Evolutionary conservation across 495 filamentous ascomycete species (phyloP), one percentile per base, ranked within the genome.

Genomic region (Aspergillus wentii): DNA sequence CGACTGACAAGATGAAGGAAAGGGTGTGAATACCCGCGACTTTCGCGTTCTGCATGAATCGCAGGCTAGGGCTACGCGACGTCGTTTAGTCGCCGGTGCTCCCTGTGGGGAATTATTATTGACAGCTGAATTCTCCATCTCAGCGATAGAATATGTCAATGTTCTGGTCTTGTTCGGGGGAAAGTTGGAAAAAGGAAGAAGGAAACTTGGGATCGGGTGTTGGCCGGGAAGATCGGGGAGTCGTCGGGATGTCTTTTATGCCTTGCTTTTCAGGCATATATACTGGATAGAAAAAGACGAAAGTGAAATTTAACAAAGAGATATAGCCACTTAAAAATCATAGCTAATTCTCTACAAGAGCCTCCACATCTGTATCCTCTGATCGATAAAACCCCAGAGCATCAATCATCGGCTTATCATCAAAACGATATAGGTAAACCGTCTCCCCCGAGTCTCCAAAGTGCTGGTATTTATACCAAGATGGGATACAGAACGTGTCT

Each of bases 401-500:
- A 25, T 61, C 56, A 18, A 70, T 33, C 64, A 73, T 70, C 1
- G 66, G 64, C 40, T 54, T 59, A 40, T 71, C 66, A 44, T 73
- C 64, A 42, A 73, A 71, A 0, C 58, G 57, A 40, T 68, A 71
- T 22, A 69, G 41, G 52, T 73, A 70, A 0, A 68, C 64, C 14
- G 54, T 54, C 36, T 61, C 57, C 5, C 32, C 52, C 1, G 21
- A 16, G 17, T 44, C 42, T 4, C 62, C 65, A 41, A 61, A 64
- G 45, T 69, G 66, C 49, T 69, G 57, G 37, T 64, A 68, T 27
- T 39, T 51, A 28, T 62, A 48, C 66, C 69, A 71, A 5, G 63
- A 49, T 2, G 68, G 69, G 15, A 73, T 46, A 37, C 62, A 65
- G 36, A 71, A 71, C 1, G 66, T 73, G 44, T 73, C 68, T 10